Evolutionary conservation across 805 yeast species (phyloP), one percentile per base, ranked within the genome.

Genomic region (Metschnikowia kunwiensis): DNA sequence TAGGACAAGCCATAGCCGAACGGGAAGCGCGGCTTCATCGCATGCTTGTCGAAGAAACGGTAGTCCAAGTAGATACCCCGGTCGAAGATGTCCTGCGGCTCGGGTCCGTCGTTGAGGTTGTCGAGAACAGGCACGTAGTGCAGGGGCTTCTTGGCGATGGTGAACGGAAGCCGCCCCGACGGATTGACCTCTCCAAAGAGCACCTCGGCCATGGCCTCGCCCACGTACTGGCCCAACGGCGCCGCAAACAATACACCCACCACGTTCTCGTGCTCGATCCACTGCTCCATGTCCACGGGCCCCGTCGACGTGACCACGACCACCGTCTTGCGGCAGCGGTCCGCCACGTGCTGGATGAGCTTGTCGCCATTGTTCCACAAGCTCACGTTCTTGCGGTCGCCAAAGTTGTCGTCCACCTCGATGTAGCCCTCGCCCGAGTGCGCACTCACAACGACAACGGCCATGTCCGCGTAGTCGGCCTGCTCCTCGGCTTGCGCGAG

Each of bases 1-100:
- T 75, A 78, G 1, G 82, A 74, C 30, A 78, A 57, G 7, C 85
- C 85, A 58, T 52, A 76, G 3, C 84, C 85, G 55, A 80, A 80
- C 42, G 76, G 82, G 51, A 56, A 80, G 31, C 82, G 57, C 14
- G 83, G 82, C 44, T 65, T 65, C 27, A 77, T 72, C 37, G 72
- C 68, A 42, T 72, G 65, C 51, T 74, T 74, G 47, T 77, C 81
- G 54, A 78, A 78, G 49, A 69, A 73, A 32, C 77, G 59, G 60
- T 80, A 79, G 52, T 77, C 85, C 35, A 75, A 50, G 44, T 65
- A 73, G 16, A 74, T 57, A 33, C 72, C 78, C 15, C 73, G 63
- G 40, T 72, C 71, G 40, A 70, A 67, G 32, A 58, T 59, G 49
- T 67, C 72, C 48, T 70, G 73, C 3, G 74, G 73, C 21, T 53